Evolutionary conservation across 768 basidiomycete genomes (phyloP).

Genomic region (Xanthoconium stramineum): DNA sequence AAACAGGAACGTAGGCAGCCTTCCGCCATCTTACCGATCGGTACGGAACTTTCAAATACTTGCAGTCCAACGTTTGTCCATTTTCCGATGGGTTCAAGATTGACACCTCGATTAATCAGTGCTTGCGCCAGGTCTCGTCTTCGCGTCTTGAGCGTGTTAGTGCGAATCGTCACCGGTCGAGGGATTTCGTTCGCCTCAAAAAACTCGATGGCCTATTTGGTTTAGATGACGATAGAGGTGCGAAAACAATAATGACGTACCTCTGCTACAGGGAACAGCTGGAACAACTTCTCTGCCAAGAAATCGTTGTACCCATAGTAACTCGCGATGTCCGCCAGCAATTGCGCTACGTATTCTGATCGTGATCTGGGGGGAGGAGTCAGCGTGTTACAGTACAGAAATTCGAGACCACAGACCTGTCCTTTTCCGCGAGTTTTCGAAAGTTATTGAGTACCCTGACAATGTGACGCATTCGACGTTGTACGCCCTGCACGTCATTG

Average conservation of each 20-base stretch:
- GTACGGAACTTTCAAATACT: conserved; percentile 94
- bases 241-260: conserved; percentile 38
- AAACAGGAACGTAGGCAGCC: not conserved
- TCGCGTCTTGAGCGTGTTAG: conserved; percentile 92
- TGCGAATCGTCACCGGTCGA: conserved; percentile 95
- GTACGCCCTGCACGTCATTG: conserved; percentile 66
- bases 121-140: conserved; percentile 92
- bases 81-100: conserved; percentile 96
- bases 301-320: conserved; percentile 99
- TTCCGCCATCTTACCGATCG: conserved; percentile 61
- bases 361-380: conserved; percentile 55
- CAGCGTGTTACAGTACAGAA: conserved; percentile 2
- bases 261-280: conserved; percentile 89
- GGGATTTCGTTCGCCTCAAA: conserved; percentile 97
- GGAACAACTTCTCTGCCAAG: conserved; percentile 90
- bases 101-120: conserved; percentile 93
- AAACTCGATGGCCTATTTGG: conserved; percentile 85
- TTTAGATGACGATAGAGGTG: not conserved
- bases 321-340: conserved; percentile 84
- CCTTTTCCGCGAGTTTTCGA: conserved; percentile 60
- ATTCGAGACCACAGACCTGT: conserved; percentile 42
- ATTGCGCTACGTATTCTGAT: conserved; percentile 85
- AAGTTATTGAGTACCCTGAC: conserved; percentile 72
- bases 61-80: conserved; percentile 99
- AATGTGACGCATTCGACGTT: conserved; percentile 76